Conservation (phyloP, 768 basidiomycete species). For the Tylopilus subfusipes region DNA sequence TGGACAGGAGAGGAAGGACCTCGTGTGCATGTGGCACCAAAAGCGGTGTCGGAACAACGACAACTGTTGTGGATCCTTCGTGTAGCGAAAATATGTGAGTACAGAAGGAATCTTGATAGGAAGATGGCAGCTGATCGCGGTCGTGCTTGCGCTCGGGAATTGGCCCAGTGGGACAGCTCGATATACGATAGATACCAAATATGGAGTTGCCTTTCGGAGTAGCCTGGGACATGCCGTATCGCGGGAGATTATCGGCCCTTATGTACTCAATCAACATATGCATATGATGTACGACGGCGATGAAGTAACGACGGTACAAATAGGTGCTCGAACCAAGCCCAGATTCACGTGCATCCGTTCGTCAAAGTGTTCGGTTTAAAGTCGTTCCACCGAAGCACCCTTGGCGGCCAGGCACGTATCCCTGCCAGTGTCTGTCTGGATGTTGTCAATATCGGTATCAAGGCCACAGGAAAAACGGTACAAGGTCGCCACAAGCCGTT, state of each 20-base stretch:
- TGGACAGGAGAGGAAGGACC: constrained; percentile 34
- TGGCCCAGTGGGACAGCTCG: background rate
- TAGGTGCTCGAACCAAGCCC: background rate
- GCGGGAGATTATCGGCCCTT: constrained; percentile 28
- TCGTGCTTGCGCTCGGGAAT: constrained; percentile 1
- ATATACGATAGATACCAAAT: constrained; percentile 19
- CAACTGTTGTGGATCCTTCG: constrained; percentile 20
- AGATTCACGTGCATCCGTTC: background rate
- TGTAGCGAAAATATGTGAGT: constrained; percentile 11
- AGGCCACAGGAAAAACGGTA: constrained; percentile 1
- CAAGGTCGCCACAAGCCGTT: constrained; percentile 4
- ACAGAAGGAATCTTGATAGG: constrained; percentile 1
- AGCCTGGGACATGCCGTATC: constrained; percentile 26
- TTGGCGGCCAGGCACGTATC: background rate
- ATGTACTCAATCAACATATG: constrained; percentile 21
- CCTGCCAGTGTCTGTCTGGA: background rate
- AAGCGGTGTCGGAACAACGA: constrained; percentile 29
- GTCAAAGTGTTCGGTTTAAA: background rate
- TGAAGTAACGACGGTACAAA: constrained; percentile 1
- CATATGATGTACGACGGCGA: constrained; percentile 7
- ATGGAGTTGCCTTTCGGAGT: constrained; percentile 26
- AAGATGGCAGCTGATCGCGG: constrained; percentile 16
- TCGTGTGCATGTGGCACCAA: constrained; percentile 35
- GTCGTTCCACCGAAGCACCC: background rate
- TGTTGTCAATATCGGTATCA: background rate